Evolutionary conservation across 148 eudicot species (phyloP).

Genomic region (Persicaria tinctoria): DNA sequence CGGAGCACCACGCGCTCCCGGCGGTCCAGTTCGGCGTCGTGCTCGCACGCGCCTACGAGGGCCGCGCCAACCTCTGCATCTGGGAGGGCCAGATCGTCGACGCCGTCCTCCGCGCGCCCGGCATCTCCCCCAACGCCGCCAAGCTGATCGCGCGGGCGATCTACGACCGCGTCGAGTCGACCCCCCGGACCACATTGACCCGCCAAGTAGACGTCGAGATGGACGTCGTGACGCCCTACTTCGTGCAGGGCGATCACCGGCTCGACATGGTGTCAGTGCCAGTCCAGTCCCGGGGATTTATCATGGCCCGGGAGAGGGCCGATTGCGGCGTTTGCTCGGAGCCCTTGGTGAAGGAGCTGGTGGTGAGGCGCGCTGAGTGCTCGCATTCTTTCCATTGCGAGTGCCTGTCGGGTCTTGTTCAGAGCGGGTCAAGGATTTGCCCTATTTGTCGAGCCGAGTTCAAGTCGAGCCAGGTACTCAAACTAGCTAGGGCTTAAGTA

Average conservation of each 20-base stretch:
- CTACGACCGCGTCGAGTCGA: neutral
- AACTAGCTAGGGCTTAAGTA: neutral
- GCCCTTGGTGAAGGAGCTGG: neutral
- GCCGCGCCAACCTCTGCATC: slow-evolving; percentile 3
- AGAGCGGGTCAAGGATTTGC: neutral
- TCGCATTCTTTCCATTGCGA: neutral
- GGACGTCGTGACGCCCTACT: neutral
- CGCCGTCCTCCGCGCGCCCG: neutral
- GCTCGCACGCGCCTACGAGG: neutral
- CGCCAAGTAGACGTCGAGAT: neutral
- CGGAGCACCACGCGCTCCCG: neutral
- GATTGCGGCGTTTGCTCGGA: neutral
- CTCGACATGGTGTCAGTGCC: neutral
- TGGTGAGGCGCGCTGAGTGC: neutral
- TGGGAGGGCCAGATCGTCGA: neutral
- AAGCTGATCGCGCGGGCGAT: neutral
- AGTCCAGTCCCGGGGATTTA: neutral
- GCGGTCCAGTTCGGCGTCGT: neutral
- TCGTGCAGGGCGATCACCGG: neutral
- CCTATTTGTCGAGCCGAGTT: neutral
- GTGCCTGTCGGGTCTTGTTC: neutral
- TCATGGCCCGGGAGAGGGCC: neutral
- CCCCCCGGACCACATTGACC: neutral
- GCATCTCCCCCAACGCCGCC: neutral
- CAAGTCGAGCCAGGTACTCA: neutral